Percentiles rank a stretch among this genome's conserved stretches.
Conservation (phyloP, 805 yeast species). For the Kazachstania kunashirensis region DNA sequence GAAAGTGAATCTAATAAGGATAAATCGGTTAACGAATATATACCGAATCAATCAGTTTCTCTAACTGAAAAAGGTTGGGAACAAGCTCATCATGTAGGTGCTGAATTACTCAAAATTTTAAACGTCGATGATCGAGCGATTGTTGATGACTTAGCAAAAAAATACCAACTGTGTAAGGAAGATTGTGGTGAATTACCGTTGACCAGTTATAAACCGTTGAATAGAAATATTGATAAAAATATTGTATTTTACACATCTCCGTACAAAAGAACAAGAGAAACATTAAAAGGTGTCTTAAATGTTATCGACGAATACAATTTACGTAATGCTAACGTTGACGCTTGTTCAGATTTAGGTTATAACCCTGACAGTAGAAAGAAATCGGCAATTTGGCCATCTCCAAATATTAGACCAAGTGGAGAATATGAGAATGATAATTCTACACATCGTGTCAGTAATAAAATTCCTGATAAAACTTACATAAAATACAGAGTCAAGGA, state of each 20-base stretch:
- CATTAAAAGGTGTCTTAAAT: slow-evolving; percentile 59
- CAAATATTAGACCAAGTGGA: slow-evolving; percentile 17
- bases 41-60: slow-evolving; percentile 73
- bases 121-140: slow-evolving; percentile 20
- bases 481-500: slow-evolving; percentile 55
- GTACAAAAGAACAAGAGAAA: slow-evolving; percentile 73
- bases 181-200: slow-evolving; percentile 11
- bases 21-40: slow-evolving; percentile 64
- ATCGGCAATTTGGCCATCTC: slow-evolving; percentile 24
- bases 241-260: slow-evolving; percentile 81
- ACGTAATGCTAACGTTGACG: slow-evolving; percentile 17
- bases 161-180: slow-evolving; percentile 10
- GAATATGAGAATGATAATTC: slow-evolving; percentile 18
- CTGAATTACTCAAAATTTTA: slow-evolving; percentile 30
- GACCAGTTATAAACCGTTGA: slow-evolving; percentile 13
- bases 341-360: slow-evolving; percentile 12
- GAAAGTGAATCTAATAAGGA: slow-evolving; percentile 87
- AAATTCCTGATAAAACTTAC: slow-evolving; percentile 16
- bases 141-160: slow-evolving; percentile 14
- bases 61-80: slow-evolving; percentile 61
- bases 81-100: slow-evolving; percentile 56
- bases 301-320: slow-evolving; percentile 37
- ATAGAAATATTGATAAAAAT: slow-evolving; percentile 40
- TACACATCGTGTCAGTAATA: slow-evolving; percentile 7
- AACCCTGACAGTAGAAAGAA: slow-evolving; percentile 21